Evolutionary conservation across 148 eudicot species (phyloP).

Genomic region (Euryodendron excelsum): DNA sequence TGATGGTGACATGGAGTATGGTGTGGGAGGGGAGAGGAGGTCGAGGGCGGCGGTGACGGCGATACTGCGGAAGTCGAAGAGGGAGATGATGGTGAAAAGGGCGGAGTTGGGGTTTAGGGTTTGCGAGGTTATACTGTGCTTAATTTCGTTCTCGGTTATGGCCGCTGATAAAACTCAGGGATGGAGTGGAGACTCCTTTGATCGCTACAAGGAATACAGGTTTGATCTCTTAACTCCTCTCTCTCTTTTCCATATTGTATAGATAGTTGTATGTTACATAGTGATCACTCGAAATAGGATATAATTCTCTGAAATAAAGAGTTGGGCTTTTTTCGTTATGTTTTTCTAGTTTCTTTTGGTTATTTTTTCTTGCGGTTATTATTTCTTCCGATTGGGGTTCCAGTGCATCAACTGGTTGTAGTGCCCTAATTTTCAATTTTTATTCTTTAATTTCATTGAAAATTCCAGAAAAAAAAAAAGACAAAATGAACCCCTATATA

Average conservation of each 20-base stretch:
- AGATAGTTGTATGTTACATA: too few relatives aligned
- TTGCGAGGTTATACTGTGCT: conserved; percentile 50
- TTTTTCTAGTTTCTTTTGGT: too few relatives aligned
- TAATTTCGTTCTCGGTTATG: conserved; percentile 76
- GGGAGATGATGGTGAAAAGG: conserved; percentile 41
- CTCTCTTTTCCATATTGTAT: background rate
- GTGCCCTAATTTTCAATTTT: too few relatives aligned
- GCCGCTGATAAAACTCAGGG: conserved; percentile 72
- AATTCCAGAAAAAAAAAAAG: too few relatives aligned
- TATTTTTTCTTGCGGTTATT: too few relatives aligned
- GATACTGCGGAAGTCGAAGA: conserved; percentile 29
- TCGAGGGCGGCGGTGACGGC: conserved; percentile 22
- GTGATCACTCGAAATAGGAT: too few relatives aligned
- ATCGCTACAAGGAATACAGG: conserved; percentile 88
- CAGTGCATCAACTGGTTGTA: too few relatives aligned
- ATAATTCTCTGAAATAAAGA: too few relatives aligned
- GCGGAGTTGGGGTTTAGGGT: conserved; percentile 61
- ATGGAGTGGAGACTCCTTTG: conserved; percentile 94
- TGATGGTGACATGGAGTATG: conserved; percentile 25
- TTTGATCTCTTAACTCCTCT: conserved; percentile 8
- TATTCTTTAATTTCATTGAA: too few relatives aligned
- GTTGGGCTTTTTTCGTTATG: too few relatives aligned
- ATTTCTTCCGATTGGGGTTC: too few relatives aligned
- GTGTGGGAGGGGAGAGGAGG: conserved; percentile 31
- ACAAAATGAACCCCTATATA: too few relatives aligned